Conservation (phyloP, 2,329 filamentous ascomycete species). For the Sporothrix luriei region DNA sequence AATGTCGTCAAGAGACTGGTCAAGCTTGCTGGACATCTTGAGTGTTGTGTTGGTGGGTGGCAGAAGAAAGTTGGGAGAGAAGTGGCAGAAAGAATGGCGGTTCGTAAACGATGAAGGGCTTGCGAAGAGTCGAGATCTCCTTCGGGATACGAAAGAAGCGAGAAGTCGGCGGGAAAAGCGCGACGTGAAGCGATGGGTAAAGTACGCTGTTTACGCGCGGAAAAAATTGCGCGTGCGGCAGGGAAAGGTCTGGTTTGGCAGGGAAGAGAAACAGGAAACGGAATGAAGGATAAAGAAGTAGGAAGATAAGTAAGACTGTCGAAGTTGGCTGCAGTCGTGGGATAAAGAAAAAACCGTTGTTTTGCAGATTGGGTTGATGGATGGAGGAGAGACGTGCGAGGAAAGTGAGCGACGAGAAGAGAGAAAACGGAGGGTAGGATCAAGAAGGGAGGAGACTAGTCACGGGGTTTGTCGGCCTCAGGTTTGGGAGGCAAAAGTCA, state of each 20-base stretch:
- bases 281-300: slow-evolving; percentile 19
- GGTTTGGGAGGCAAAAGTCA: slow-evolving; percentile 8
- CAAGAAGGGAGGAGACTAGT: slow-evolving; percentile 1
- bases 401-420: slow-evolving; percentile 10
- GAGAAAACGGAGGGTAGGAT: slow-evolving; percentile 14
- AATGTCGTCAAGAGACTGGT: slow-evolving; percentile 97
- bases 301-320: slow-evolving; percentile 33
- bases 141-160: not conserved
- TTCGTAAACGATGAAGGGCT: slow-evolving; percentile 7
- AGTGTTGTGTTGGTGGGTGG: not conserved
- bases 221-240: slow-evolving; percentile 22
- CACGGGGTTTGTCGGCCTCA: slow-evolving; percentile 10
- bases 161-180: not conserved
- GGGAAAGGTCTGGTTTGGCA: slow-evolving; percentile 11
- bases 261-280: slow-evolving; percentile 16
- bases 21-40: slow-evolving; percentile 91
- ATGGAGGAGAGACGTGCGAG: not conserved
- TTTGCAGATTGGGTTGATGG: slow-evolving; percentile 35
- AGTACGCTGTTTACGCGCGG: slow-evolving; percentile 21
- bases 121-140: not conserved
- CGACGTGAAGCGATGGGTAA: slow-evolving; percentile 20
- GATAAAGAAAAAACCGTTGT: slow-evolving; percentile 35
- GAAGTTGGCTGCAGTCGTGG: slow-evolving; percentile 45
- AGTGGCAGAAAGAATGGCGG: slow-evolving; percentile 7
- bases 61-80: no score